phyloP scores from a whole-genome alignment of 176 grass and related monocot genomes.

The Alopecurus myosuroides region DNA sequence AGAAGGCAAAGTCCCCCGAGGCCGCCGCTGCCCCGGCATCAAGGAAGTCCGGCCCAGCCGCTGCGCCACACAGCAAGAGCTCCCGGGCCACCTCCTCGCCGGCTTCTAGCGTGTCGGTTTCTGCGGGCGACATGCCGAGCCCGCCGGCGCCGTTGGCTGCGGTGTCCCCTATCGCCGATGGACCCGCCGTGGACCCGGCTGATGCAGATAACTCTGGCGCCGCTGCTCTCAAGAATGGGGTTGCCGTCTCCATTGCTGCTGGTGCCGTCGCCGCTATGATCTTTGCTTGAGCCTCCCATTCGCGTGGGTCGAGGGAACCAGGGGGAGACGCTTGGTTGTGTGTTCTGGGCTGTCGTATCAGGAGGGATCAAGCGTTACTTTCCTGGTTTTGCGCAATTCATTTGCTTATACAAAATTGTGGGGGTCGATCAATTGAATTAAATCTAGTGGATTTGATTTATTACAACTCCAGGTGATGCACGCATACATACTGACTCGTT shows the following conservation, averaged over 20 bases:
- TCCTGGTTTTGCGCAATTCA: slow-evolving; percentile 26
- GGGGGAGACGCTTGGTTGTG: neutral
- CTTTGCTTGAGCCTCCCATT: slow-evolving; percentile 22
- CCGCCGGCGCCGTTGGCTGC: neutral
- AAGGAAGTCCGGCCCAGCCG: slow-evolving; percentile 9
- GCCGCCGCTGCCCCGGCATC: neutral
- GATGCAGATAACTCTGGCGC: slow-evolving; percentile 35
- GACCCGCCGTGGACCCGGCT: slow-evolving; percentile 9
- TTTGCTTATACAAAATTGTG: slow-evolving; percentile 19
- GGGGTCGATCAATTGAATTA: slow-evolving; percentile 13
- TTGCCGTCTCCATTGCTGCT: neutral
- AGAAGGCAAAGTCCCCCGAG: slow-evolving; percentile 9
- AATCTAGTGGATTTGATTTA: slow-evolving; percentile 17
- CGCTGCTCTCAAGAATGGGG: neutral
- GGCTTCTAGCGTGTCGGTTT: neutral
- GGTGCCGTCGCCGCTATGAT: slow-evolving; percentile 9
- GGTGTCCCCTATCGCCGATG: neutral
- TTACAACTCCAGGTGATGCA: neutral
- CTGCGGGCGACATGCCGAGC: neutral
- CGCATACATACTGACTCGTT: neutral
- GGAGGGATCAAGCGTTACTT: neutral
- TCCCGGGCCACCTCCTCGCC: neutral
- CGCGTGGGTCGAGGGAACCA: too few species aligned
- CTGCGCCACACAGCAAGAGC: neutral
- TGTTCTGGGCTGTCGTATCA: neutral